These are phyloP conservation scores for Boletus rubroflammeus DNA, from an alignment of 768 basidiomycete genomes.

Conservation along the genomic window DNA sequence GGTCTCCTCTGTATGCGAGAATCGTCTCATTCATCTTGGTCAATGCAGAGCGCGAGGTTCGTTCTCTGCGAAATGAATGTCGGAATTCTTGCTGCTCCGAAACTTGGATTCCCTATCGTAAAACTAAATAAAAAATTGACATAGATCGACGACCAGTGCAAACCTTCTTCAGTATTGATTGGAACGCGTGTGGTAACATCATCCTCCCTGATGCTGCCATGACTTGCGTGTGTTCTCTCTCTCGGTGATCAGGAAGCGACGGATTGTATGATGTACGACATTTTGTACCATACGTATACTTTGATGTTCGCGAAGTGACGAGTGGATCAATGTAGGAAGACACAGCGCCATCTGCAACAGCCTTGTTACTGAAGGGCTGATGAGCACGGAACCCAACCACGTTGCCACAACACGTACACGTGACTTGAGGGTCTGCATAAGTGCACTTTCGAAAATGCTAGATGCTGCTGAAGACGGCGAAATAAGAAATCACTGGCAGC, in stretches of 20 bases:
- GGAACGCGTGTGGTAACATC: constrained; percentile 33
- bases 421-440: constrained; percentile 48
- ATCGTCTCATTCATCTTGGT: background rate
- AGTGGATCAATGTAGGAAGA: constrained; percentile 41
- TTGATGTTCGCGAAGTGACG: constrained; percentile 42
- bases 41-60: background rate
- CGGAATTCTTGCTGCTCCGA: constrained; percentile 22
- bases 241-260: constrained; percentile 34
- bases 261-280: constrained; percentile 28
- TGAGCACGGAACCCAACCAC: background rate
- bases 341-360: constrained; percentile 48
- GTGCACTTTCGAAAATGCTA: constrained; percentile 35
- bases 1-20: constrained; percentile 18
- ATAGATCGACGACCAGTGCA: background rate
- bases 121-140: background rate
- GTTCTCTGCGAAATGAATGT: constrained; percentile 1
- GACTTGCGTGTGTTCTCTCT: constrained; percentile 24
- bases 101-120: constrained; percentile 12
- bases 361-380: constrained; percentile 35
- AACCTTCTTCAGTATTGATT: constrained; percentile 36
- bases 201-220: constrained; percentile 23
- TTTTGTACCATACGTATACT: constrained; percentile 37
- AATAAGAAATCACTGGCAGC: constrained; percentile 47
- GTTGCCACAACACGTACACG: constrained; percentile 34
- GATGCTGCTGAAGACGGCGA: constrained; percentile 36